Percentiles rank a stretch among this genome's conserved stretches.
These are phyloP conservation scores for Rhexocercosporidium sp. DNA, from an alignment of 2,329 filamentous ascomycete species.

Conservation along the genomic window DNA sequence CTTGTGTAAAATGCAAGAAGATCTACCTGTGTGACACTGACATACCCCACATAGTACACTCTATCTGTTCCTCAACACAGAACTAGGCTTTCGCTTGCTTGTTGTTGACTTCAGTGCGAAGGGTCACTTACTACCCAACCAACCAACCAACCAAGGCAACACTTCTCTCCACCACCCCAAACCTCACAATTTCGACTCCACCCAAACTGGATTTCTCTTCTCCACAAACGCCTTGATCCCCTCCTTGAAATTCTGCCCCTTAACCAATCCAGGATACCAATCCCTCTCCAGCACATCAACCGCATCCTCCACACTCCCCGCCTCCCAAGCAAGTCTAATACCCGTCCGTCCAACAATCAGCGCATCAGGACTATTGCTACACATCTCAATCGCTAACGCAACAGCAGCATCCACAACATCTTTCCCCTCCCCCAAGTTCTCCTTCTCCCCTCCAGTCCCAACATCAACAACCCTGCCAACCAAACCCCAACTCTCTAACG, in stretches of 20 bases:
- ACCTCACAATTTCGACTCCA: slow-evolving; percentile 60
- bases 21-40: no score
- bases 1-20: no score
- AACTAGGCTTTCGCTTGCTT: no score
- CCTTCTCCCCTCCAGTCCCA: slow-evolving; percentile 44
- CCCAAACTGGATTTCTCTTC: slow-evolving; percentile 73
- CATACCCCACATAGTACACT: no score
- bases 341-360: slow-evolving; percentile 30
- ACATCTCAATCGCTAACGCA: slow-evolving; percentile 30
- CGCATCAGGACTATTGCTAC: slow-evolving; percentile 33
- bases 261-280: slow-evolving; percentile 63
- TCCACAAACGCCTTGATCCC: slow-evolving; percentile 78
- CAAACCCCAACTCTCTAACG: slow-evolving; percentile 69
- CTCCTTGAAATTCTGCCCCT: slow-evolving; percentile 75
- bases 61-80: no score
- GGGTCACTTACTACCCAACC: not conserved
- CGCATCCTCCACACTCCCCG: slow-evolving; percentile 30
- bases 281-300: slow-evolving; percentile 46
- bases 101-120: no score
- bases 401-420: slow-evolving; percentile 51
- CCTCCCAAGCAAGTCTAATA: slow-evolving; percentile 29
- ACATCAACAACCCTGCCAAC: slow-evolving; percentile 66
- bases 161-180: not conserved
- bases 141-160: not conserved
- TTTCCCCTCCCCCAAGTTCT: slow-evolving; percentile 61